Base-by-base conservation (phyloP, 768 basidiomycete species). In the Sarcomyxa edulis region DNA sequence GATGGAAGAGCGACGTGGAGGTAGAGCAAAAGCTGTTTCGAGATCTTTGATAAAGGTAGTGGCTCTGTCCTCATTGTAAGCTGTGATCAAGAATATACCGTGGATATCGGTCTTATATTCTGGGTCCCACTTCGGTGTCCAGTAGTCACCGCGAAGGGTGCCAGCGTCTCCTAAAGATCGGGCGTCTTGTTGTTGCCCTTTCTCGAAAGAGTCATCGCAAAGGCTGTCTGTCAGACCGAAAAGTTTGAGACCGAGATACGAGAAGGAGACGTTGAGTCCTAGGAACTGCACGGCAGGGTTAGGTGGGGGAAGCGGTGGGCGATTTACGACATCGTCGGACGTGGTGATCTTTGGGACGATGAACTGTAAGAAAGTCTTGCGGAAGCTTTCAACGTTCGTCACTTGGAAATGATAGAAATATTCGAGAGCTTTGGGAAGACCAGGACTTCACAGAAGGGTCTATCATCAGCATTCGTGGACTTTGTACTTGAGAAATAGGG, bases 371-470 rank as follows among this genome's bases (percentile, higher is more conserved):
- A 76, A 58, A 28, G 69, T 61, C 15, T 48, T 46, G 46, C 66
- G 65, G 61, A 79, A 79, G 20, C 50, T 48, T 4, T 47, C 46
- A 36, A 53, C 62, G 48, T 79, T 44, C 35, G 55, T 53, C 48
- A 79, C 69, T 37, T 66, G 54, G 64, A 78, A 77, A 57, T 78
- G 73, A 41, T 66, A 58, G 48, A 69, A 74, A 7, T 57, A 53
- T 44, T 77, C 66, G 5, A 62, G 64, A 56, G 68, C 71, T 65
- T 79, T 79, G 5, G 68, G 71, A 29, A 78, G 64, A n/a, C 76
- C 77, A 26, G 64, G 61, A 47, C 75, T 77, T 40, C n/a, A 28
- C 40, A 24, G 15, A 35, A 15, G 22, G 5, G n/a, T n/a, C n/a
- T n/a, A n/a, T n/a, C n/a, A 9, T 31, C n/a, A 36, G 16, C 15